Evolutionary conservation across 176 grass and related monocot species (phyloP).

Genomic region (Bromus sterilis): DNA sequence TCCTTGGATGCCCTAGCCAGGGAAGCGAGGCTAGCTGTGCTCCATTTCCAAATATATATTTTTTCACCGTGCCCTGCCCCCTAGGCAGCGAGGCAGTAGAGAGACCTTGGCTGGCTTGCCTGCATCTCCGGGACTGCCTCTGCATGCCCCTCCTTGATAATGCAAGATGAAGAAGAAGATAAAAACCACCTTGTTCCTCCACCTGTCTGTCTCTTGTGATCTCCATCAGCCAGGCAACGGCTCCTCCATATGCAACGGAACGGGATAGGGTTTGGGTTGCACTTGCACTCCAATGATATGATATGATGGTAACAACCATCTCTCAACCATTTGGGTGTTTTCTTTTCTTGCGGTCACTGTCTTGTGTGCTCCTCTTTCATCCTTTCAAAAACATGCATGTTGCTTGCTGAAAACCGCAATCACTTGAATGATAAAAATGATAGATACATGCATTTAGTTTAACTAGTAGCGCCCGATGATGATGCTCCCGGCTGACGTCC

Average conservation of each 20-base stretch:
- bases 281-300: no score
- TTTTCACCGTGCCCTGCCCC: conserved; percentile 4
- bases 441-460: neutral
- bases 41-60: neutral
- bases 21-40: no score
- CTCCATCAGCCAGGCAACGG: neutral
- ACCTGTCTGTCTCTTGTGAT: neutral
- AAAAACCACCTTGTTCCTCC: no score
- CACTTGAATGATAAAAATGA: neutral
- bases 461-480: neutral
- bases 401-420: neutral
- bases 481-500: neutral
- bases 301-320: neutral
- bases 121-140: neutral
- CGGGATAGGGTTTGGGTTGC: neutral
- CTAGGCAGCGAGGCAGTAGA: neutral
- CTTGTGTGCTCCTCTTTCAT: neutral
- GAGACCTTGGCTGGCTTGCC: neutral
- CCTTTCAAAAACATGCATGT: neutral
- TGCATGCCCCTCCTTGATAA: no score
- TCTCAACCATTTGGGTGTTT: neutral
- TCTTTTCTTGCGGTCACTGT: neutral
- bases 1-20: neutral
- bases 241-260: neutral
- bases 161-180: no score